These are phyloP conservation scores for Exserohilum turcica DNA, from an alignment of 2,329 filamentous ascomycete species.

Conservation along the genomic window DNA sequence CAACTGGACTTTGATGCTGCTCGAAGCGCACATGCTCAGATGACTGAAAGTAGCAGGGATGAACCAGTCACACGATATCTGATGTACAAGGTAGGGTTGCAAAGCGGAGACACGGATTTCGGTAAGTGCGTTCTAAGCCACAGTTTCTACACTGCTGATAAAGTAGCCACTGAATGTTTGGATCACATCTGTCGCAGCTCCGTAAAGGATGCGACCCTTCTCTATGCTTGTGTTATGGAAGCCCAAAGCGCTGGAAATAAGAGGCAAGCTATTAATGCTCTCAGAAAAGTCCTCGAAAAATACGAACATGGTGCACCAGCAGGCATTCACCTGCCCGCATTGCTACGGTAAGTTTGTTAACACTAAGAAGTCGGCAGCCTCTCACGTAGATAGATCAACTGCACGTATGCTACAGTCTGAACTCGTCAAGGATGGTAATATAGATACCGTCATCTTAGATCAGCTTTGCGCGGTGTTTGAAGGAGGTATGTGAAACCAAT, in stretches of 20 bases:
- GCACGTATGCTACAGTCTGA: constrained; percentile 54
- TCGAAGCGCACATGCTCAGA: constrained; percentile 60
- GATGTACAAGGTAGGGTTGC: constrained; percentile 74
- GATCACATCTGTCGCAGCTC: constrained; percentile 61
- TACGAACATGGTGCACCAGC: constrained; percentile 56
- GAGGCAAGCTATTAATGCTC: constrained; percentile 61
- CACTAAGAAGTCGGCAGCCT: constrained; percentile 26
- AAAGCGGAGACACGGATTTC: constrained; percentile 60
- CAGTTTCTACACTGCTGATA: constrained; percentile 11
- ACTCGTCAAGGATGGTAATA: constrained; percentile 41
- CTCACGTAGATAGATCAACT: constrained; percentile 46
- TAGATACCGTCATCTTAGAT: constrained; percentile 36
- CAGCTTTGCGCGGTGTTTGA: constrained; percentile 64
- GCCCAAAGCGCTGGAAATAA: constrained; percentile 70
- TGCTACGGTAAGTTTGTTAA: constrained; percentile 64
- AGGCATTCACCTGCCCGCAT: constrained; percentile 64
- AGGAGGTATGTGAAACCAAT: constrained; percentile 44
- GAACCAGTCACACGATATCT: constrained; percentile 73
- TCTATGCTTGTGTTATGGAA: constrained; percentile 82
- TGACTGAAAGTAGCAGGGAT: constrained; percentile 63
- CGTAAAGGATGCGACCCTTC: constrained; percentile 62
- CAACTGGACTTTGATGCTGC: constrained; percentile 62
- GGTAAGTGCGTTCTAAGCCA: constrained; percentile 42
- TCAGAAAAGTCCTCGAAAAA: constrained; percentile 66
- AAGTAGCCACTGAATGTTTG: constrained; percentile 66